Conservation (phyloP, 192 early-diverging fungal species). For the Mortierella alpina region DNA sequence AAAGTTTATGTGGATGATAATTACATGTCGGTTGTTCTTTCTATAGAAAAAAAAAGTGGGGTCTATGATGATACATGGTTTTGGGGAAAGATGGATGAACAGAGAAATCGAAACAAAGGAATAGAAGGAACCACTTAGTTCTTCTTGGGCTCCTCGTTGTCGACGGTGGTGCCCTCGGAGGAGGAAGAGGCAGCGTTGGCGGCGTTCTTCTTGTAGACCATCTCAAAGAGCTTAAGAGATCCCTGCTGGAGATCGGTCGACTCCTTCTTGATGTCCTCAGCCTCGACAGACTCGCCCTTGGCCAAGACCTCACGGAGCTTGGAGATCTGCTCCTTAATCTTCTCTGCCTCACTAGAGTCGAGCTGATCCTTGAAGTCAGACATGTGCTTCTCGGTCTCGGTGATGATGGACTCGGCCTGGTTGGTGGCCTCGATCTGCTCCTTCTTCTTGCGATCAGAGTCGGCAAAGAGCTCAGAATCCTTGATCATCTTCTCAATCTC, state of each 20-base stretch:
- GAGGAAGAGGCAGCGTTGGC: slow-evolving; percentile 33
- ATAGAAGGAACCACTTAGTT: slow-evolving; percentile 13
- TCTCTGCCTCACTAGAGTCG: slow-evolving; percentile 86
- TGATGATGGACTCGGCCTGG: slow-evolving; percentile 90
- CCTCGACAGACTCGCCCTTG: slow-evolving; percentile 67
- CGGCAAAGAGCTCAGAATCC: slow-evolving; percentile 90
- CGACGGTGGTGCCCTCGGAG: slow-evolving; percentile 46
- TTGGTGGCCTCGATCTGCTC: slow-evolving; percentile 96
- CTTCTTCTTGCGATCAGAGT: slow-evolving; percentile 91
- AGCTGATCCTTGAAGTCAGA: slow-evolving; percentile 97
- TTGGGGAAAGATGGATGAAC: slow-evolving; percentile 1
- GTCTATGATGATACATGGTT: slow-evolving; percentile 26
- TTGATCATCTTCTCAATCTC: slow-evolving; percentile 96
- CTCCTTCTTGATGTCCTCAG: slow-evolving; percentile 92
- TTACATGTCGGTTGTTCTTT: slow-evolving; percentile 9
- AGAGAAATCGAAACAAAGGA: slow-evolving; percentile 2
- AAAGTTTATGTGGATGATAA: slow-evolving; percentile 1
- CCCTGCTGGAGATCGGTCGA: slow-evolving; percentile 87
- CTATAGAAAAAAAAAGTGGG: neutral
- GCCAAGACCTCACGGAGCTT: slow-evolving; percentile 85
- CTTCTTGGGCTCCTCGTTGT: slow-evolving; percentile 54
- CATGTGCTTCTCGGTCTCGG: slow-evolving; percentile 95
- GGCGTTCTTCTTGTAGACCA: slow-evolving; percentile 89
- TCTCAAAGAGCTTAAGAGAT: slow-evolving; percentile 95
- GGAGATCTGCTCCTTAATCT: slow-evolving; percentile 85